phyloP scores from a whole-genome alignment of 2,329 filamentous ascomycete species.

The Fonsecaea monophora region DNA sequence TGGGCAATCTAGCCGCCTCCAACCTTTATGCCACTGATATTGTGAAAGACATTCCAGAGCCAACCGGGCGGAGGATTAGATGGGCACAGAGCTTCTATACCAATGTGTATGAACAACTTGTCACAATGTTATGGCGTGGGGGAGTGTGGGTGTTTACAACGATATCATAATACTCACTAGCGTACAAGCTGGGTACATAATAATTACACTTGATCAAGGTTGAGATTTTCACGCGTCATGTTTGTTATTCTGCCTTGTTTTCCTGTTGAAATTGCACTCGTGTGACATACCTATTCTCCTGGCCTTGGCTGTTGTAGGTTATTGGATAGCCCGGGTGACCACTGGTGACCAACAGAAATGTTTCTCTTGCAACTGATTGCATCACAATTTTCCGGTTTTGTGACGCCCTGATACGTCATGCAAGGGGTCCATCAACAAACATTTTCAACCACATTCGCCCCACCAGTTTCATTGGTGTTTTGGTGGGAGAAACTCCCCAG shows the following conservation, averaged over 20 bases:
- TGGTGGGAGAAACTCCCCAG: neutral
- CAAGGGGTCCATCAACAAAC: neutral
- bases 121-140: neutral
- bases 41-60: neutral
- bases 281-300: neutral
- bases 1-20: neutral
- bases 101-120: neutral
- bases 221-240: neutral
- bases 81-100: neutral
- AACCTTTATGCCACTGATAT: neutral
- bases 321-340: neutral
- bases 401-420: conserved; percentile 1
- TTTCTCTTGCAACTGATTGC: neutral
- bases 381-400: neutral
- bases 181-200: neutral
- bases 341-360: neutral
- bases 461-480: neutral
- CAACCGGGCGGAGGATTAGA: neutral
- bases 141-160: neutral
- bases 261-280: neutral
- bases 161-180: neutral
- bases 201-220: neutral
- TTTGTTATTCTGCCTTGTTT: neutral
- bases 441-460: neutral
- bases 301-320: neutral